Evolutionary conservation across 2,329 filamentous ascomycete genomes (phyloP), one percentile per base, ranked within the genome.

Genomic region (Tolypocladium ovalisporum): DNA sequence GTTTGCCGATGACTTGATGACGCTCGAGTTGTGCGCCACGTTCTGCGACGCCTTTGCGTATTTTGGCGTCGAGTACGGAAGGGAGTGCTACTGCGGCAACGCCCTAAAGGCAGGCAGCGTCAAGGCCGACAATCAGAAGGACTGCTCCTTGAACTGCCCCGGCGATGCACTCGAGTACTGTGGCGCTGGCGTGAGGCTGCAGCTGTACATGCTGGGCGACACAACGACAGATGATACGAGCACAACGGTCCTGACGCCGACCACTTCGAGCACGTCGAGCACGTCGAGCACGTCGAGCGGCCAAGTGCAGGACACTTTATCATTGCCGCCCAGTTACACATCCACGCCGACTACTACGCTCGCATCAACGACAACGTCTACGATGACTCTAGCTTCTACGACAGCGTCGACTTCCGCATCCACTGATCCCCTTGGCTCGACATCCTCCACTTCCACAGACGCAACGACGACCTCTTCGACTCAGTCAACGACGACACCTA

Each of bases 1-100:
- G 4, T 68, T 65, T 47, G 63, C 71, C 8, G 60, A 66, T 36
- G 67, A 72, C 36, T 62, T 60, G 47, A 72, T 73, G 72, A 71
- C 69, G 0, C 68, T 74, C 3, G 70, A 73, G 24, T 60, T 55
- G 1, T 71, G 70, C 36, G 66, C 67, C 0, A 47, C 57, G 1
- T 71, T 68, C 55, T 73, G 71, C 19, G 58, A 62, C 2, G 64
- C 62, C 2, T 68, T 59, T 27, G 61, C 55, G 0, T 73, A 68
- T 57, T 73, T 73, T 52, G 71, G 70, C 0, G 57, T 62, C 3
- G 70, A 72, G 34, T 74, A 73, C 36, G 71, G 67, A 3, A 56
- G 70, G 0, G 71, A 75, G 56, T 75, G 73, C 55, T 75, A 68
- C 54, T 75, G 73, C 35, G 73, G 73, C 0, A 67, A 73, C 27